A percentile compares a stretch with the other conserved stretches of the same genome.
Evolutionary conservation across 805 yeast species (phyloP).

Genomic region (Peterozyma toletana): DNA sequence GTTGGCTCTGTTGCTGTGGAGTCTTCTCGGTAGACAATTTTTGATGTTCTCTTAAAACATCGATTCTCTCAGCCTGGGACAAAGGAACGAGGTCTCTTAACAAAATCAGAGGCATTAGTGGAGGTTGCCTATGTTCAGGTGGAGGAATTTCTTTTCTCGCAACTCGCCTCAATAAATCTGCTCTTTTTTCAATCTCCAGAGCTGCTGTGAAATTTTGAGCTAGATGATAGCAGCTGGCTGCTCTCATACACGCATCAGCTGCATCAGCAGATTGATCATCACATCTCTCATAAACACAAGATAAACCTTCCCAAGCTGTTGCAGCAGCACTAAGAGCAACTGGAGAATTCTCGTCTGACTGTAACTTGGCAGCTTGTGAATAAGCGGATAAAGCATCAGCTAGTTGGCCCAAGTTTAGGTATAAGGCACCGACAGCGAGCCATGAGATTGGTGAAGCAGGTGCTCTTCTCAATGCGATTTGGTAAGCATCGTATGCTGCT

Average conservation of each 20-base stretch:
- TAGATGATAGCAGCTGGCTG: constrained; percentile 40
- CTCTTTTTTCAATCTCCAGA: constrained; percentile 33
- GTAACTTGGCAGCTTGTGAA: constrained; percentile 53
- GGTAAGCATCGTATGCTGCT: constrained; percentile 48
- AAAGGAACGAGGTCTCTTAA: constrained; percentile 35
- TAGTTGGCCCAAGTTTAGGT: constrained; percentile 49
- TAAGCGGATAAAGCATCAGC: constrained; percentile 64
- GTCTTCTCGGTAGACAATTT: constrained; percentile 28
- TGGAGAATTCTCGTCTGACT: constrained; percentile 31
- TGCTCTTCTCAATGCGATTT: constrained; percentile 45
- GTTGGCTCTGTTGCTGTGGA: not conserved
- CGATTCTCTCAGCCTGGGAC: constrained; percentile 32
- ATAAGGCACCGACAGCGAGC: constrained; percentile 60
- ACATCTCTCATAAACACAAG: constrained; percentile 57
- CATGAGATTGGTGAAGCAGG: constrained; percentile 53
- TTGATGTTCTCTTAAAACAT: constrained; percentile 16
- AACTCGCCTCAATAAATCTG: constrained; percentile 33
- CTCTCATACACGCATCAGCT: constrained; percentile 48
- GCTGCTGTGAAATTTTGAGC: constrained; percentile 38
- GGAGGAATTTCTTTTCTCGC: constrained; percentile 34
- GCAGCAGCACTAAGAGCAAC: constrained; percentile 30
- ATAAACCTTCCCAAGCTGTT: constrained; percentile 59
- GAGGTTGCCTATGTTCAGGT: constrained; percentile 38
- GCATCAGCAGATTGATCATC: constrained; percentile 56
- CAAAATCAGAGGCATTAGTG: constrained; percentile 37